These are phyloP conservation scores for Acanthamoeba quina DNA, from an alignment of 208 protist species.

Conservation along the genomic window DNA sequence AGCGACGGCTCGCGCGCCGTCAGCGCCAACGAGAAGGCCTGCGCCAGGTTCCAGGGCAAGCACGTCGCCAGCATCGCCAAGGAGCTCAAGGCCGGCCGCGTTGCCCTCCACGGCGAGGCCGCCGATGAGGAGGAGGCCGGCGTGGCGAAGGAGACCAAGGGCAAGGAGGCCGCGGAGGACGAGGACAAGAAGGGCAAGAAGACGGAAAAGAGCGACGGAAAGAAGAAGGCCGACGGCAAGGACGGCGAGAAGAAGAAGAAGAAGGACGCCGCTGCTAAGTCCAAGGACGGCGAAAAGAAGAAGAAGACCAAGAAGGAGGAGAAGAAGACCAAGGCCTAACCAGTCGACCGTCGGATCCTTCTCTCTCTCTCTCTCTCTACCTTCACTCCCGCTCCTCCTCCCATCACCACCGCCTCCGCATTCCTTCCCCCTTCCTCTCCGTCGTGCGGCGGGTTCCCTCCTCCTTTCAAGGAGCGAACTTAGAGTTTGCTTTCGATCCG, in stretches of 20 bases:
- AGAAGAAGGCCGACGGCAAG: constrained; percentile 30
- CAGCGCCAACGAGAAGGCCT: constrained; percentile 73
- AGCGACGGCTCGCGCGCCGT: constrained; percentile 79
- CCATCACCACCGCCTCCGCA: not conserved
- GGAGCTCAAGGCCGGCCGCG: constrained; percentile 46
- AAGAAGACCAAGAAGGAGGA: constrained; percentile 55
- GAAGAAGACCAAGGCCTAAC: not conserved
- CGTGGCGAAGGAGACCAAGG: not conserved
- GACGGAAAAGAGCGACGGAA: not conserved
- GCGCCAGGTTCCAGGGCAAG: constrained; percentile 66
- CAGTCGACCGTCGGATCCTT: not conserved
- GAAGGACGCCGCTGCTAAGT: not conserved
- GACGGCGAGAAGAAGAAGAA: constrained; percentile 70
- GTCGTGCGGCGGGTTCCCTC: not conserved
- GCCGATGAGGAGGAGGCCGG: not conserved
- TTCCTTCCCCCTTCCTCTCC: not conserved
- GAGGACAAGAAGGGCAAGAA: constrained; percentile 30
- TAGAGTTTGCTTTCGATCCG: constrained; percentile 21
- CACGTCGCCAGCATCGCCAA: constrained; percentile 66
- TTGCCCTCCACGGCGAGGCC: not conserved
- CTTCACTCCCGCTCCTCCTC: not conserved
- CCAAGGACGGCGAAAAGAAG: constrained; percentile 53
- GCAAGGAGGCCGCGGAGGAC: constrained; percentile 31
- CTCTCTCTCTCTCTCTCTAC: not conserved
- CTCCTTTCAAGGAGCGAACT: constrained; percentile 3